Evolutionary conservation across 768 basidiomycete genomes (phyloP).

Genomic region (Pholiota microspora): DNA sequence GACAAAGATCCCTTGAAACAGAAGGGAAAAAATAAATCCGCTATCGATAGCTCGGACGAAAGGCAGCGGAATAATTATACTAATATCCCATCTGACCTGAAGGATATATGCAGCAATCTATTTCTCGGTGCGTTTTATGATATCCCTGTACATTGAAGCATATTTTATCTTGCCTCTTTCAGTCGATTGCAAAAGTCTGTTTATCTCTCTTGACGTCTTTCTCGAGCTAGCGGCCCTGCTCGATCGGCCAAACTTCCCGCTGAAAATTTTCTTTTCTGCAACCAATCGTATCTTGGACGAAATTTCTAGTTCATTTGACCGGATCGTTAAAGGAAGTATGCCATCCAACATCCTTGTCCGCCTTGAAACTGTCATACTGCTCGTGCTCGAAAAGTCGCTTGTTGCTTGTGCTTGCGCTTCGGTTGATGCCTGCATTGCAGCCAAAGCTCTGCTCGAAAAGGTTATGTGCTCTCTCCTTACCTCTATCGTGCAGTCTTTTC

Average conservation of each 20-base stretch:
- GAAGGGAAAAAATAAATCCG: neutral
- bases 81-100: neutral
- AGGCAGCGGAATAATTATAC: neutral
- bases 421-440: neutral
- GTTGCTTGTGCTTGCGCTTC: neutral
- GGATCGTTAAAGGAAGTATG: slow-evolving; percentile 5
- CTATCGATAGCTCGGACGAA: neutral
- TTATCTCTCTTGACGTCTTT: slow-evolving; percentile 29
- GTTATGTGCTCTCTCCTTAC: slow-evolving; percentile 5
- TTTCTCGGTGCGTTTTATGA: neutral
- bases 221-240: slow-evolving; percentile 25
- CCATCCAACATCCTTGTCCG: slow-evolving; percentile 21
- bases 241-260: slow-evolving; percentile 18
- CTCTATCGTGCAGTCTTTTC: slow-evolving; percentile 26
- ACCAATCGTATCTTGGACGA: slow-evolving; percentile 29
- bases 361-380: slow-evolving; percentile 2
- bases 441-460: neutral
- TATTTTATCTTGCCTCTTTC: neutral
- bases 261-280: slow-evolving; percentile 25
- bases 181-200: slow-evolving; percentile 3
- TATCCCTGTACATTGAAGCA: neutral
- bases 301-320: slow-evolving; percentile 16
- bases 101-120: neutral
- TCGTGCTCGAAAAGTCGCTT: neutral
- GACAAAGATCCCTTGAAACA: neutral